Base-by-base conservation (phyloP, 2,329 filamentous ascomycete genomes). In the Zalaria sp. region DNA sequence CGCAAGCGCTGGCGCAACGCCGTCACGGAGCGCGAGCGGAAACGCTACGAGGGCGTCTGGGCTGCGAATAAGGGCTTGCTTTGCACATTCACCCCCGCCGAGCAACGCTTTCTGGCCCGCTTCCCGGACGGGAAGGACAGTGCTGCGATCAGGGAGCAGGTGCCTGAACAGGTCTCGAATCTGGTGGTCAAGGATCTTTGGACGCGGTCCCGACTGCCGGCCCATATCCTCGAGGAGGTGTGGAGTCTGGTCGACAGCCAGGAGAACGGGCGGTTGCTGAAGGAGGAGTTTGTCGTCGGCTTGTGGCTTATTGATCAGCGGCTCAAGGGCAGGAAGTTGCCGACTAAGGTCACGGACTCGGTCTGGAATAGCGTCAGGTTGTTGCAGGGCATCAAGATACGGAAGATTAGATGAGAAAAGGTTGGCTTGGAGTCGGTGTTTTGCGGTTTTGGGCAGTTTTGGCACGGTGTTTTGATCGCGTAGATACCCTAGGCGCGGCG, bases 41-140 rank as follows among this genome's bases (percentile, higher is more conserved):
- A 82, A 53, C 72, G 84, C 1, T 91, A 91, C 58, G 84, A 89
- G 58, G 84, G 81, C 2, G 73, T 91, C 1, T 91, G 83, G 83
- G 84, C 84, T 1, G 84, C 82, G 35, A 91, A 91, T 52, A 75
- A 77, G 38, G 83, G 83, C 0, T 44, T 77, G 0, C 51, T 58
- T 37, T 53, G 58, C 26, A 47, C 57, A 7, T 53, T 56, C 39
- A 53, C 52, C 5, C 36, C 41, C 9, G 9, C 31, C 29, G 47
- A 40, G 34, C 44, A 18, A 39, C 39, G 5, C 39, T 45, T 11
- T 38, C 39, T 26, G 49, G 54, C 10, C 42, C 10, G 36, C 18
- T 37, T 36, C 25, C 45, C 42, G 3, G 34, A 41, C 10, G 26
- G 25, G 27, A 39, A 41, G 8, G 38, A 38, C 29, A 40, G 27